Percentiles rank a stretch among this genome's conserved stretches.
Evolutionary conservation across 352 stramenopile species (phyloP).

Genomic region (Blastocystis sp.): DNA sequence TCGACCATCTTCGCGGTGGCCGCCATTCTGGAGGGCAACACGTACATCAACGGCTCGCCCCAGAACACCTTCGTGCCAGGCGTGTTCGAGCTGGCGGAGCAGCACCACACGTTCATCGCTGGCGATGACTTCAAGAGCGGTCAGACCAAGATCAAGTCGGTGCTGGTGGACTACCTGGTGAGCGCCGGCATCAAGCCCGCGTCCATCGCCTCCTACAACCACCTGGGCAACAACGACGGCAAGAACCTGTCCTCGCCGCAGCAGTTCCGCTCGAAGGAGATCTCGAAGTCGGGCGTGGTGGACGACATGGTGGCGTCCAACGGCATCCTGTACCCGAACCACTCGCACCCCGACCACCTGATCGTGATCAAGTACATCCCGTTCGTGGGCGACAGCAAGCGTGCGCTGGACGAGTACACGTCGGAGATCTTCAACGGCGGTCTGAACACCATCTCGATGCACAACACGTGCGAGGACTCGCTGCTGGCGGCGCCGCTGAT

Average conservation of each 20-base stretch:
- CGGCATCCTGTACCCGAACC: slow-evolving; percentile 91
- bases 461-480: slow-evolving; percentile 99
- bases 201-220: slow-evolving; percentile 99
- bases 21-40: slow-evolving; percentile 93
- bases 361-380: slow-evolving; percentile 99
- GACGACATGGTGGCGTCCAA: slow-evolving; percentile 97
- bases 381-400: slow-evolving; percentile 96
- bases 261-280: slow-evolving; percentile 99
- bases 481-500: slow-evolving; percentile 94
- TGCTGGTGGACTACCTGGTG: slow-evolving; percentile 98
- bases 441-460: slow-evolving; percentile 99
- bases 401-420: slow-evolving; percentile 98
- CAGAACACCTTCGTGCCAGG: slow-evolving; percentile 99
- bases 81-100: slow-evolving; percentile 88
- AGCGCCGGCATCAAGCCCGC: slow-evolving; percentile 96
- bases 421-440: slow-evolving; percentile 99
- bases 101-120: slow-evolving; percentile 91
- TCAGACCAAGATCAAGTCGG: slow-evolving; percentile 98
- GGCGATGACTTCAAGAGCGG: slow-evolving; percentile 99
- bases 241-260: slow-evolving; percentile 96
- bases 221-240: slow-evolving; percentile 99
- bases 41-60: slow-evolving; percentile 97
- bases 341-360: slow-evolving; percentile 96
- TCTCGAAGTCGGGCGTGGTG: slow-evolving; percentile 98
- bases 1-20: slow-evolving; percentile 96